Base-by-base conservation (phyloP, 495 filamentous ascomycete genomes). In the Chaetomidium leptoderma region DNA sequence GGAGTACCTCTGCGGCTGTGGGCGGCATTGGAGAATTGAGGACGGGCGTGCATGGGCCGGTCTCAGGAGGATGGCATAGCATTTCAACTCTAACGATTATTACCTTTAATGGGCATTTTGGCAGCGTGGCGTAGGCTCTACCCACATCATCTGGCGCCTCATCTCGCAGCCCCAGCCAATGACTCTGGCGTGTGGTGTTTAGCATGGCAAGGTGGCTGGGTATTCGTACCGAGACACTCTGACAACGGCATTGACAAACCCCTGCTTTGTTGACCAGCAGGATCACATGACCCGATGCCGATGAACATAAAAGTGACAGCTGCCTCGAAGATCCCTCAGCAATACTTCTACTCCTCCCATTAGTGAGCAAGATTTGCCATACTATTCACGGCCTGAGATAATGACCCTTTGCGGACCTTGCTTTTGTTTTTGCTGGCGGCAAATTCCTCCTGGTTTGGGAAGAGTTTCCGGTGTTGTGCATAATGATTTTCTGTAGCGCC, bases 41-140 rank as follows among this genome's bases (percentile, higher is more conserved):
- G 49, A 23, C 4, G 23, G 54, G 29, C 35, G 32, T 19, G 46
- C 19, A 35, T 33, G 29, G 43, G 19, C 23, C 14, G 46, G 26
- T 47, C 26, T 46, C 14, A 21, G 35, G 40, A 32, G 30, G 29
- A 17, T n/a, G 48, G 53, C 53, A 56, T 57, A 53, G 46, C 42
- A 54, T 46, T 27, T 47, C 42, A 42, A 55, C 48, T 53, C 45
- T 24, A 58, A 58, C 43, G 37, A 55, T 26, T 43, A 40, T 17
- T 53, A 52, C 52, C 50, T 65, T 62, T 65, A 62, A 65, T 62
- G 39, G 59, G 63, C 55, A 60, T 50, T 62, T 59, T 49, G 57
- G 57, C 53, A 62, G 59, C 56, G 57, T 55, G 59, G 59, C 55
- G 59, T 48, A 49, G 56, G 63, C 29, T 39, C 11, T n/a, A 29